A percentile compares a stretch with the other conserved stretches of the same genome.
Evolutionary conservation across 1,139 yeast species (phyloP).

Genomic region (Blastobotrys niveus): DNA sequence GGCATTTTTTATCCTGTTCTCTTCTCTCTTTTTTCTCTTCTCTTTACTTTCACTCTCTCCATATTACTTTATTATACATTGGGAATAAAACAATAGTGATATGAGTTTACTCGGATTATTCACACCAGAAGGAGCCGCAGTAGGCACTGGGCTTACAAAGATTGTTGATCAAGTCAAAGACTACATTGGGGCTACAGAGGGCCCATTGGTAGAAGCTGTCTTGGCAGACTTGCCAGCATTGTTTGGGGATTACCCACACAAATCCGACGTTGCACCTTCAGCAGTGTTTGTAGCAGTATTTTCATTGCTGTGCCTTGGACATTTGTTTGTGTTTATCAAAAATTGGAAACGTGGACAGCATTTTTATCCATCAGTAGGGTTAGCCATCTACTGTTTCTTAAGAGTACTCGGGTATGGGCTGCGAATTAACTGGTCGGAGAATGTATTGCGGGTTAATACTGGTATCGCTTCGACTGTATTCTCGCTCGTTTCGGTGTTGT

Average conservation of each 20-base stretch:
- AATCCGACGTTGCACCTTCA: conserved; percentile 54
- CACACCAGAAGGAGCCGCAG: conserved; percentile 21
- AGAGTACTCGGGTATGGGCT: conserved; percentile 57
- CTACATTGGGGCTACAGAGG: conserved; percentile 11
- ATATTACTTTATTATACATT: too few relatives aligned
- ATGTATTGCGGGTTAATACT: conserved; percentile 41
- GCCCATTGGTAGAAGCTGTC: conserved; percentile 10
- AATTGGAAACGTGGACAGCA: conserved; percentile 58
- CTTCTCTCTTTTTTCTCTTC: too few relatives aligned
- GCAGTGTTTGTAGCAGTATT: conserved; percentile 55
- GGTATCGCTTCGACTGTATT: conserved; percentile 63
- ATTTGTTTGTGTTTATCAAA: conserved; percentile 45
- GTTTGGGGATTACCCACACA: conserved; percentile 64
- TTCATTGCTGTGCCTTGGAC: conserved; percentile 44
- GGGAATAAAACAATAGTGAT: too few relatives aligned
- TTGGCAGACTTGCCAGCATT: conserved; percentile 41
- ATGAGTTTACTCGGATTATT: conserved; percentile 20
- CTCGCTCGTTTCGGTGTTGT: conserved; percentile 45
- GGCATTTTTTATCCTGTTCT: too few relatives aligned
- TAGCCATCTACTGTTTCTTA: conserved; percentile 48
- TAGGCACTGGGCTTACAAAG: conserved; percentile 21
- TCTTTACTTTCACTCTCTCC: too few relatives aligned
- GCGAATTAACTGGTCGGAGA: conserved; percentile 54
- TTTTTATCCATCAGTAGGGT: conserved; percentile 53
- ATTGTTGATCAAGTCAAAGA: conserved; percentile 11